Base-by-base conservation (phyloP, 1,284 basidiomycete genomes). In the Stereum hirsutum region DNA sequence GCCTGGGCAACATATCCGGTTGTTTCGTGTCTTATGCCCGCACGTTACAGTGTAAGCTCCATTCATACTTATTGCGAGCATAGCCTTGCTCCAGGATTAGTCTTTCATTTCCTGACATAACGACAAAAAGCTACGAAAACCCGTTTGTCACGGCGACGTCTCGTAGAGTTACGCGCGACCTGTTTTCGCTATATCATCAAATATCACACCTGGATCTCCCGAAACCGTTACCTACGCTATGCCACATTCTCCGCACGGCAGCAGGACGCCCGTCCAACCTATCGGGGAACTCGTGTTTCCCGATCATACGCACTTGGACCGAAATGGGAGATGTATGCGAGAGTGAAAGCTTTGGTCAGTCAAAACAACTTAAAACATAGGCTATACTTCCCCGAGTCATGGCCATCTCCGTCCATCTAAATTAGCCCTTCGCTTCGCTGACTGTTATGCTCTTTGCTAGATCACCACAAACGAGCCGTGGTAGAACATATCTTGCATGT, bases 311-410 rank as follows among this genome's bases (percentile, higher is more conserved):
- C 25, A 69, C 79, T 38, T 86, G 84, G 84, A 78, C 75, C 8
- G 83, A 87, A 51, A 65, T 86, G 34, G 74, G 74, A 26, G 82
- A 86, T 49, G 66, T 86, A 39, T 80, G 72, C 52, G 83, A 87
- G 58, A 79, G 70, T 53, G 83, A 86, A 54, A 81, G 74, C 49
- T 86, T 87, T 52, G 83, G 82, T 85, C 57, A 54, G 78, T 68
- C 34, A 42, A n/a, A n/a, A n/a, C n/a, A n/a, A n/a, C n/a, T n/a
- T n/a, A n/a, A n/a, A n/a, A n/a, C n/a, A n/a, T n/a, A n/a, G n/a
- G n/a, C n/a, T n/a, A n/a, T n/a, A n/a, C n/a, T n/a, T n/a, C n/a
- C n/a, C n/a, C n/a, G n/a, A n/a, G n/a, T n/a, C n/a, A n/a, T n/a
- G n/a, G n/a, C n/a, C n/a, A n/a, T n/a, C n/a, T n/a, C n/a, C n/a